A percentile compares a stretch with the other conserved stretches of the same genome.
Conservation (phyloP, 2,329 filamentous ascomycete genomes). For the Paraphoma chrysanthemicola region DNA sequence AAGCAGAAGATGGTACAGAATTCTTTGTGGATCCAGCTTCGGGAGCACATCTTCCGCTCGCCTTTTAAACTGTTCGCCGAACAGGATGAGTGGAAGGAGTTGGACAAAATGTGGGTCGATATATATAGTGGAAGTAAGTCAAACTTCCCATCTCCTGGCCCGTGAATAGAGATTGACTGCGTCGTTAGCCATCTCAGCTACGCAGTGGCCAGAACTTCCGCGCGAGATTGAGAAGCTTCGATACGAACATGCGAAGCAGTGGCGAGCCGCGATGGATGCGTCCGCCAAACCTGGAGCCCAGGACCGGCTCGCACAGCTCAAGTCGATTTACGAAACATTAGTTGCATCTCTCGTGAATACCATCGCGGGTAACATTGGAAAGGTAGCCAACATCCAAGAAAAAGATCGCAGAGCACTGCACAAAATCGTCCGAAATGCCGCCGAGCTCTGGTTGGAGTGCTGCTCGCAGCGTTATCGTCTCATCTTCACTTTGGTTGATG, state of each 20-base stretch:
- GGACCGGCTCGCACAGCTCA: neutral
- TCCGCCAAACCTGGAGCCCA: neutral
- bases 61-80: conserved; percentile 14
- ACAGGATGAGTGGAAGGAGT: conserved; percentile 4
- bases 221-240: neutral
- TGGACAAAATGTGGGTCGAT: conserved; percentile 9
- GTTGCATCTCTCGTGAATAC: neutral
- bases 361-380: neutral
- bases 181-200: neutral
- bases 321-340: neutral
- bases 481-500: conserved; percentile 2
- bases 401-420: neutral
- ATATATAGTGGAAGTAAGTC: conserved; percentile 5
- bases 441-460: conserved; percentile 12
- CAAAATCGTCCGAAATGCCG: conserved; percentile 7
- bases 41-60: conserved; percentile 8
- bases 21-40: conserved; percentile 12
- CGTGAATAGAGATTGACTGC: neutral
- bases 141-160: neutral
- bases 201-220: neutral
- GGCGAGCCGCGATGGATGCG: neutral
- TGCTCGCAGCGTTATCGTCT: conserved; percentile 16
- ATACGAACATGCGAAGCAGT: neutral
- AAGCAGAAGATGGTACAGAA: conserved; percentile 15
- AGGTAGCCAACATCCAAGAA: neutral